Evolutionary conservation across 176 grass and related monocot species (phyloP).

Genomic region (Melocanna baccifera): DNA sequence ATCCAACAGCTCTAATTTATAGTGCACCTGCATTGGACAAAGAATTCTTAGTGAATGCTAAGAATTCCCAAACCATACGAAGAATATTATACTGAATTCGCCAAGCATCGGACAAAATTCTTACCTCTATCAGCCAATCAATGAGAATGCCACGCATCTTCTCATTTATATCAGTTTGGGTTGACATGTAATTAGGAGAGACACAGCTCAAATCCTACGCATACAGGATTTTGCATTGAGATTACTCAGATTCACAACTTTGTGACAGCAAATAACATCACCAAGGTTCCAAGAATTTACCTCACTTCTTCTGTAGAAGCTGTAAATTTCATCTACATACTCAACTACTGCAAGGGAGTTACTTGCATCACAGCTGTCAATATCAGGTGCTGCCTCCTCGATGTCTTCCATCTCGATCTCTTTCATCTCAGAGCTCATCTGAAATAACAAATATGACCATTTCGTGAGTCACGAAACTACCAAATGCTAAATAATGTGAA

Average conservation of each 20-base stretch:
- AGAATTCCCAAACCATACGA: neutral
- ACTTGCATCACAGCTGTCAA: constrained; percentile 63
- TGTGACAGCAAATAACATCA: neutral
- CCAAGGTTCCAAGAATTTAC: constrained; percentile 29
- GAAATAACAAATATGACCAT: constrained; percentile 9
- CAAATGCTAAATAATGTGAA: neutral
- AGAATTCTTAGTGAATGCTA: too few relatives aligned
- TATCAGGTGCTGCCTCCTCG: constrained; percentile 60
- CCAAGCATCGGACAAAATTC: neutral
- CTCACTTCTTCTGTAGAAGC: constrained; percentile 65
- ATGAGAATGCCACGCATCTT: constrained; percentile 91
- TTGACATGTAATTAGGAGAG: constrained; percentile 66
- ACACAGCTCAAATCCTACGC: constrained; percentile 66
- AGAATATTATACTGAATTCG: neutral
- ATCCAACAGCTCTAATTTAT: constrained; percentile 78
- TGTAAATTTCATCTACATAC: constrained; percentile 80
- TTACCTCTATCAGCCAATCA: constrained; percentile 91
- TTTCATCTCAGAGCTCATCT: constrained; percentile 58
- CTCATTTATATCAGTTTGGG: constrained; percentile 77
- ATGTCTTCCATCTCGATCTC: constrained; percentile 91
- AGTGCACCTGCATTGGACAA: constrained; percentile 62
- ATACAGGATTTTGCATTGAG: neutral
- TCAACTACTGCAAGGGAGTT: constrained; percentile 85
- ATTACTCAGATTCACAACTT: neutral
- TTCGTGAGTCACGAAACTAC: neutral